Evolutionary conservation across 164 flowering plant species (phyloP).

Genomic region (Umbellularia californica): DNA sequence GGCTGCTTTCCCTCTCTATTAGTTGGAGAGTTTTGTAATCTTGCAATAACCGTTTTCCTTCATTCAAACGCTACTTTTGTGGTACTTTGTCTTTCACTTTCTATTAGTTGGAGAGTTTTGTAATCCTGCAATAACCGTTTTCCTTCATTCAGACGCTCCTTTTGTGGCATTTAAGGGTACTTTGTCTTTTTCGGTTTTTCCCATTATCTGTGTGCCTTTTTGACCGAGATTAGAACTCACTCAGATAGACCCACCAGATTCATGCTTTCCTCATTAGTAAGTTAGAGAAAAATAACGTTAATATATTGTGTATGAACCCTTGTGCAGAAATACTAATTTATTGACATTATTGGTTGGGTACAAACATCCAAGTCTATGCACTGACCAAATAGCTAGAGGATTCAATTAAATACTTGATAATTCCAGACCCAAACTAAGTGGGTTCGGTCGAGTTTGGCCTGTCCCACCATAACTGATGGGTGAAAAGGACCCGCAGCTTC

Average conservation of each 20-base stretch:
- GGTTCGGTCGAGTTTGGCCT: no score
- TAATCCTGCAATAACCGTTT: background rate
- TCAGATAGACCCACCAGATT: constrained; percentile 8
- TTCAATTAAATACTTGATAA: no score
- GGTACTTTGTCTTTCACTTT: constrained; percentile 17
- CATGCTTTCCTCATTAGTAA: no score
- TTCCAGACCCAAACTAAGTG: no score
- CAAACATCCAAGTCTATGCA: no score
- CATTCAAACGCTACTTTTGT: background rate
- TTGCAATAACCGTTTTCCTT: background rate
- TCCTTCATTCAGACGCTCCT: background rate
- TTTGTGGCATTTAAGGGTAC: background rate
- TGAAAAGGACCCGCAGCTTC: no score
- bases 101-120: background rate
- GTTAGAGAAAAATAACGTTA: no score
- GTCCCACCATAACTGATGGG: no score
- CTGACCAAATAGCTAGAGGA: no score
- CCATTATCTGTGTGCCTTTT: constrained; percentile 49
- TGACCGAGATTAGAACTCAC: constrained; percentile 47
- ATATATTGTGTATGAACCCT: no score
- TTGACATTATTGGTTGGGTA: no score
- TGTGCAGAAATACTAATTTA: no score
- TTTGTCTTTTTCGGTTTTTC: constrained; percentile 62
- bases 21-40: background rate
- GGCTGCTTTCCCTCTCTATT: constrained; percentile 20